Base-by-base conservation (phyloP, 306 rosid species). In the Glycyrrhiza uralensis region DNA sequence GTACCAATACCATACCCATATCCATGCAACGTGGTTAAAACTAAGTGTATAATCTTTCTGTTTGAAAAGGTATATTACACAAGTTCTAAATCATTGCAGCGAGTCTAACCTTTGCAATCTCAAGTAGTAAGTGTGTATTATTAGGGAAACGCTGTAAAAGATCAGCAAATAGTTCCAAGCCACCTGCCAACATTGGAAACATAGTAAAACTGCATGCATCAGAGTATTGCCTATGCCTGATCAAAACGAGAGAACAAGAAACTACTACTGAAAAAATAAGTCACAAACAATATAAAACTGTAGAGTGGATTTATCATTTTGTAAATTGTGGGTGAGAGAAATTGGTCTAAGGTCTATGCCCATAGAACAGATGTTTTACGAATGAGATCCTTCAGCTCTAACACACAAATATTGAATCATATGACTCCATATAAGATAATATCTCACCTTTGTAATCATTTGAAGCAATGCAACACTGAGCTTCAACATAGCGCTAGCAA, bases 401-500 rank as follows among this genome's bases (percentile, higher is more conserved):
- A 68, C 23, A 26, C 18, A 13, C 17, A 76, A 66, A 14, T 47
- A 38, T 54, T 30, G 64, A 55, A 67, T 35, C 44, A 65, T 13
- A 69, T 42, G 55, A 62, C 32, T 50, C 56, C 64, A 6, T 41
- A 57, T 57, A 59, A 47, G 49, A 80, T 33, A 63, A 72, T 38
- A 76, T 14, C 79, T 83, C 82, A 95, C 99, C 99, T 87, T 87
- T 95, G 78, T 91, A 95, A 82, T 91, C 96, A 75, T 95, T 95
- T 70, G 93, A 84, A 62, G 96, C 92, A 50, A 95, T 70, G 75
- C 89, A 89, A 79, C 99, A 95, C 57, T 91, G 99, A 79, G 97
- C 97, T 85, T 95, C 99, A 63, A 91, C 96, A 72, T 95, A 95
- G 23, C 99, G 92, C 99, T 95, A n/a, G 85, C 85, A 84, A 44